A percentile compares a stretch with the other conserved stretches of the same genome.
Evolutionary conservation across 176 grass and related monocot species (phyloP).

Genomic region (Musa acuminata): DNA sequence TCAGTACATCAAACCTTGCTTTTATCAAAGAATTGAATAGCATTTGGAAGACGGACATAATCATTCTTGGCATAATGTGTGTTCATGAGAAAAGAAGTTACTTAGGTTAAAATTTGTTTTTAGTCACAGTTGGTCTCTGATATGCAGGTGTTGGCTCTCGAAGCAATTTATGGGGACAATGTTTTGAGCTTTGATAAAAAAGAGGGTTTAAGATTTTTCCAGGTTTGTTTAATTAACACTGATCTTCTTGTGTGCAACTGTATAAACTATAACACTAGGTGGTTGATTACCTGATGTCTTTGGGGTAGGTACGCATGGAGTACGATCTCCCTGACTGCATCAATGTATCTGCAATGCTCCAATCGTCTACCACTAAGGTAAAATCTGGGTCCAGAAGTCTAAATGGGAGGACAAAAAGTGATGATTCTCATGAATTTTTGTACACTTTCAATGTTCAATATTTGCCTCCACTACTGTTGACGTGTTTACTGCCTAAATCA

Average conservation of each 20-base stretch:
- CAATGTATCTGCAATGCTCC: constrained; percentile 32
- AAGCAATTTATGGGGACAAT: constrained; percentile 76
- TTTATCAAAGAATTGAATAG: background rate
- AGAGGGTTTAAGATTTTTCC: constrained; percentile 47
- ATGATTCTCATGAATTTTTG: constrained; percentile 22
- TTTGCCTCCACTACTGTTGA: constrained; percentile 41
- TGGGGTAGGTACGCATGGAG: constrained; percentile 34
- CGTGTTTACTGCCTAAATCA: constrained; percentile 35
- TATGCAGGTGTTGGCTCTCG: constrained; percentile 57
- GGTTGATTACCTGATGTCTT: background rate
- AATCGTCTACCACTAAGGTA: constrained; percentile 28
- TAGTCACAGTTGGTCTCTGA: constrained; percentile 12
- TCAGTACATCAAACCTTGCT: too few relatives aligned
- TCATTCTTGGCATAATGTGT: background rate
- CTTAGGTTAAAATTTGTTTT: background rate
- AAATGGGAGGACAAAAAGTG: background rate
- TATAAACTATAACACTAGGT: background rate
- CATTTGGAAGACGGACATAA: background rate
- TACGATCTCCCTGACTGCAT: constrained; percentile 40
- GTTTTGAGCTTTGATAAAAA: constrained; percentile 41
- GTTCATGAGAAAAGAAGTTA: background rate
- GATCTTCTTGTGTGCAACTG: constrained; percentile 1
- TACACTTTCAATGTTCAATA: constrained; percentile 36
- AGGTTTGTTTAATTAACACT: constrained; percentile 33
- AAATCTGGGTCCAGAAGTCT: constrained; percentile 23